Evolutionary conservation across 1,284 basidiomycete species (phyloP).

Genomic region (Microbotryomycetes sp.): DNA sequence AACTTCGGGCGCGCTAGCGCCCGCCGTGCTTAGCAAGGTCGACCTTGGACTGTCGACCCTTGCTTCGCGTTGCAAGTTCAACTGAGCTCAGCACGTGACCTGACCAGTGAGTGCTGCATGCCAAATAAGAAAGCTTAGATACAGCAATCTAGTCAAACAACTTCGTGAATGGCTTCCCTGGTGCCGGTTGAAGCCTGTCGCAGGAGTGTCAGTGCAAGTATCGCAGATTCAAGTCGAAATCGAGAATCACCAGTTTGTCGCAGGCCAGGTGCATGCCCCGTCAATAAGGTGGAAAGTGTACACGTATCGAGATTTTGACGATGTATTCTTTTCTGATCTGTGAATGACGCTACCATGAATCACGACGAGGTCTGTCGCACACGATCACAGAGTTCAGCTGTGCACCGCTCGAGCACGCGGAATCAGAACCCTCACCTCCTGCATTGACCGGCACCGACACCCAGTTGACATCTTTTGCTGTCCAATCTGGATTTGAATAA

Average conservation of each 20-base stretch:
- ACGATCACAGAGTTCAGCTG: constrained; percentile 10
- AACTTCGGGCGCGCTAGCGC: no score
- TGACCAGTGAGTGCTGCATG: no score
- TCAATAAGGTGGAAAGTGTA: constrained; percentile 82
- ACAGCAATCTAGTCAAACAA: no score
- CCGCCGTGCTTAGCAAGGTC: no score
- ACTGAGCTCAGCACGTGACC: no score
- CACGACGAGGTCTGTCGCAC: constrained; percentile 68
- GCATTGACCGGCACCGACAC: constrained; percentile 66
- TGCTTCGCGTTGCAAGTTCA: no score
- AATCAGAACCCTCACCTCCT: constrained; percentile 47
- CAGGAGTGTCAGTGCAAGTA: background rate
- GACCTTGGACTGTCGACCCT: no score
- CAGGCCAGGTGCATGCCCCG: constrained; percentile 52
- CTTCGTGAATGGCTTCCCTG: constrained; percentile 68
- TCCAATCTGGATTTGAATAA: constrained; percentile 28
- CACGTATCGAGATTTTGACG: constrained; percentile 65
- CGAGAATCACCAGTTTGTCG: constrained; percentile 55
- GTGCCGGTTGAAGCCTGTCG: constrained; percentile 70
- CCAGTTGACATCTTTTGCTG: constrained; percentile 51
- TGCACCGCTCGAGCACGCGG: background rate
- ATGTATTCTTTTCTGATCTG: constrained; percentile 65
- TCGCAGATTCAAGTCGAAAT: background rate
- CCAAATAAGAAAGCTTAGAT: no score
- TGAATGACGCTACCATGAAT: constrained; percentile 79